These are phyloP conservation scores for Rhodotorula sphaerocarpa DNA, from an alignment of 768 basidiomycete genomes.

Conservation along the genomic window DNA sequence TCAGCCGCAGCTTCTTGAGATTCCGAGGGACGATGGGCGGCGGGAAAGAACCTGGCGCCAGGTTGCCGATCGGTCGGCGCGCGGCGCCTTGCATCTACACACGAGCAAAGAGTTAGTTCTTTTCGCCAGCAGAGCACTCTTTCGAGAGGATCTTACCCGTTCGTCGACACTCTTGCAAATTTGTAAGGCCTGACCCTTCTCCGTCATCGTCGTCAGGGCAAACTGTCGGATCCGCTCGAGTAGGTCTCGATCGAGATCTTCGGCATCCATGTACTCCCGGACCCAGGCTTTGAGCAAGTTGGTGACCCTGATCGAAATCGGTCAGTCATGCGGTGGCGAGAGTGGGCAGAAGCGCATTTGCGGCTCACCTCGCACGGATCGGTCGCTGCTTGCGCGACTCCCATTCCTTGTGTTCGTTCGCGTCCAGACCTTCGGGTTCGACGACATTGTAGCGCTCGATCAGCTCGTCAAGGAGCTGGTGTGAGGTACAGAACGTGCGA, in stretches of 20 bases:
- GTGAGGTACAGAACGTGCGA: constrained; percentile 79
- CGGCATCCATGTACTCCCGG: constrained; percentile 58
- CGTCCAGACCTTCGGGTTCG: constrained; percentile 53
- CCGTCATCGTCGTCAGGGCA: constrained; percentile 38
- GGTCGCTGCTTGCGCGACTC: constrained; percentile 72
- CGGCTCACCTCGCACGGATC: constrained; percentile 69
- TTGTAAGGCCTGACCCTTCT: constrained; percentile 35
- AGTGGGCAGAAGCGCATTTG: neutral
- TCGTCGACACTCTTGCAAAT: constrained; percentile 39
- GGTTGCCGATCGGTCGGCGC: constrained; percentile 24
- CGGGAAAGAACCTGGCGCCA: constrained; percentile 51
- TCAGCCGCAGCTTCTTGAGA: constrained; percentile 66
- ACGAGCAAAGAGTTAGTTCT: neutral
- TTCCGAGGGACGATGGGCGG: constrained; percentile 65
- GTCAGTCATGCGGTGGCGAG: neutral
- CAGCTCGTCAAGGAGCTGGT: constrained; percentile 73
- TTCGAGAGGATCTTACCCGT: constrained; percentile 3
- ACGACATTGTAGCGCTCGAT: constrained; percentile 69
- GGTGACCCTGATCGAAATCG: constrained; percentile 54
- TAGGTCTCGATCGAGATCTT: constrained; percentile 75
- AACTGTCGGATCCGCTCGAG: constrained; percentile 76
- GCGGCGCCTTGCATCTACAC: constrained; percentile 24
- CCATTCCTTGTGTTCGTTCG: constrained; percentile 68
- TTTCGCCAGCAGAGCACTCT: no score
- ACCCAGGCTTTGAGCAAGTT: constrained; percentile 88